Evolutionary conservation across 169 alveolate species (phyloP).

Genomic region (Plasmodium gallinaceum): DNA sequence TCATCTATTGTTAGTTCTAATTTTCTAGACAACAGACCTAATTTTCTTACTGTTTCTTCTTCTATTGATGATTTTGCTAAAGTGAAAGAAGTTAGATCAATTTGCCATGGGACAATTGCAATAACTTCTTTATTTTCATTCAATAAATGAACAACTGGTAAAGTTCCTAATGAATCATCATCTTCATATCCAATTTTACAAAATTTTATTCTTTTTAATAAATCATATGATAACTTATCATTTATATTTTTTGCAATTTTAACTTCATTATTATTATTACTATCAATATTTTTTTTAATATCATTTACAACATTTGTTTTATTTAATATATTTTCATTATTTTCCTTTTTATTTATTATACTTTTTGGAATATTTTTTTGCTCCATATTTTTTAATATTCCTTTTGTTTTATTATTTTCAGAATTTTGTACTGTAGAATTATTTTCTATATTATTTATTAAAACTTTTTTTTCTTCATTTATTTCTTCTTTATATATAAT

Average conservation of each 20-base stretch:
- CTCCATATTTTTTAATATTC: constrained; percentile 5
- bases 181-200: constrained; percentile 72
- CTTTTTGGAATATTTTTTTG: constrained; percentile 31
- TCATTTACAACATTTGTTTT: constrained; percentile 6
- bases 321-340: not conserved
- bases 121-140: constrained; percentile 28
- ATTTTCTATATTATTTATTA: not conserved
- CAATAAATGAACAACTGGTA: constrained; percentile 66
- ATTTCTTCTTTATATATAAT: not conserved
- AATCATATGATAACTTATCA: constrained; percentile 78
- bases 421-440: not conserved
- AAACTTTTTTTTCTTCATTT: constrained; percentile 1
- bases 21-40: constrained; percentile 44
- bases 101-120: constrained; percentile 75
- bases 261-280: constrained; percentile 14
- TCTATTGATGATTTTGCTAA: constrained; percentile 78
- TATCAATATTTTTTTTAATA: constrained; percentile 6
- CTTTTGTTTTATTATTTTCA: constrained; percentile 12
- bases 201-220: constrained; percentile 54
- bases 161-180: constrained; percentile 41
- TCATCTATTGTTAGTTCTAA: constrained; percentile 64
- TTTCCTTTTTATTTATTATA: constrained; percentile 9
- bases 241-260: constrained; percentile 20
- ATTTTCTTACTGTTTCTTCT: constrained; percentile 59
- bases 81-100: constrained; percentile 63